phyloP scores from a whole-genome alignment of 2,329 filamentous ascomycete species.

The Curvularia sp. region DNA sequence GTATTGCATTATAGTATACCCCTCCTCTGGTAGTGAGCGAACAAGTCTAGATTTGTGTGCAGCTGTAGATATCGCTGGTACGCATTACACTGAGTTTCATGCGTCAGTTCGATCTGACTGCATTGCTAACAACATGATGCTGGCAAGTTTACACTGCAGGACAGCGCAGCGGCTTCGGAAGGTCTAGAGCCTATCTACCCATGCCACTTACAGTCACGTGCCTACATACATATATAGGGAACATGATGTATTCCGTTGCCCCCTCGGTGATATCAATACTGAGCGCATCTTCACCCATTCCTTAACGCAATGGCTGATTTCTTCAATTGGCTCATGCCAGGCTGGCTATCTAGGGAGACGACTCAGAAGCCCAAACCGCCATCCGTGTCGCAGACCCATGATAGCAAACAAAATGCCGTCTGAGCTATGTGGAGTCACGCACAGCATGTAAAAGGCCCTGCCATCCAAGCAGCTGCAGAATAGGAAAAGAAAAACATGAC shows the following conservation, averaged over 20 bases:
- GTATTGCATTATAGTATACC: constrained; percentile 35
- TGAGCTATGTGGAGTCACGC: background rate
- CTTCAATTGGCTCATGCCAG: background rate
- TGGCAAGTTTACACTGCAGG: constrained; percentile 24
- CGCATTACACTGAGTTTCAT: background rate
- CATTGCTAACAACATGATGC: constrained; percentile 25
- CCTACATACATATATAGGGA: background rate
- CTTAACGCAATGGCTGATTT: background rate
- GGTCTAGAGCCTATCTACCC: background rate
- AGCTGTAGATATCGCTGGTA: background rate
- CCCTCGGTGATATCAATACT: background rate
- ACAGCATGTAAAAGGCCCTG: no score
- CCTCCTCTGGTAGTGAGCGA: constrained; percentile 9
- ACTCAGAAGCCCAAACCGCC: no score
- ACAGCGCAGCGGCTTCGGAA: background rate
- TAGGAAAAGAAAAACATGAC: no score
- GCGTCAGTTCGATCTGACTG: background rate
- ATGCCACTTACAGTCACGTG: background rate
- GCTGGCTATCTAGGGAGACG: background rate
- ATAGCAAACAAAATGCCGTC: background rate
- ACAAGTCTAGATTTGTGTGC: background rate
- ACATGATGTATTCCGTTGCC: background rate
- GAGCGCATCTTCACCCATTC: background rate
- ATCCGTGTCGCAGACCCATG: background rate
- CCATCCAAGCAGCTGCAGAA: no score